Evolutionary conservation across 768 basidiomycete genomes (phyloP).

Genomic region (Lactarius hengduanensis): DNA sequence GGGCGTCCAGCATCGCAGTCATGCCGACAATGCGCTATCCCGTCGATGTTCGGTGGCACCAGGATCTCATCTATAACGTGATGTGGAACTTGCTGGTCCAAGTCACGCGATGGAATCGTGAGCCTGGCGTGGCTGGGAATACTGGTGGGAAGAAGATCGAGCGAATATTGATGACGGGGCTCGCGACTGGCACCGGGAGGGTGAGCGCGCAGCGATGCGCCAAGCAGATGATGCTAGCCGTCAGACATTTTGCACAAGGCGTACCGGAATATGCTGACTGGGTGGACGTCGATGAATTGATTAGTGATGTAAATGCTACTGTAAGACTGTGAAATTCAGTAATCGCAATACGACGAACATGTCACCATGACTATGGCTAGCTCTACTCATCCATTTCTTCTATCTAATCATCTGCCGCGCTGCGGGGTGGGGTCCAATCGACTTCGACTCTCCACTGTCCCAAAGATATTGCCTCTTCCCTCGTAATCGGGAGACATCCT

Average conservation of each 20-base stretch:
- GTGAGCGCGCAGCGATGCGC: constrained; percentile 16
- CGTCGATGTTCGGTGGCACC: constrained; percentile 34
- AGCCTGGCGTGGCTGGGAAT: background rate
- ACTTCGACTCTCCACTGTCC: constrained; percentile 17
- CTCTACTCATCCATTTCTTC: background rate
- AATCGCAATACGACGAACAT: background rate
- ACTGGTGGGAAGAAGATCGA: background rate
- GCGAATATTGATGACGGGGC: constrained; percentile 29
- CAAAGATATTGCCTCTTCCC: constrained; percentile 9
- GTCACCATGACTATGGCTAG: background rate
- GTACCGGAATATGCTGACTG: constrained; percentile 12
- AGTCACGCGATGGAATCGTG: constrained; percentile 33
- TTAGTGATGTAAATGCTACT: constrained; percentile 18
- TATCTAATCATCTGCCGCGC: background rate
- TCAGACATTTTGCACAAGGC: constrained; percentile 18
- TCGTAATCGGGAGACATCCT: constrained; percentile 10
- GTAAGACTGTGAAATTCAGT: constrained; percentile 2
- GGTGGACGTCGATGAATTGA: constrained; percentile 1
- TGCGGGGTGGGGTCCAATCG: background rate
- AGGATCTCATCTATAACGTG: constrained; percentile 38
- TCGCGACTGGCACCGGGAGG: constrained; percentile 27
- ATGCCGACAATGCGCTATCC: constrained; percentile 39
- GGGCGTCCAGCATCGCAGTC: constrained; percentile 33
- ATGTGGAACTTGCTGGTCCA: constrained; percentile 36
- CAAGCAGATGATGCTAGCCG: constrained; percentile 24